Base-by-base conservation (phyloP, 768 basidiomycete genomes). In the Podaxis sp. region DNA sequence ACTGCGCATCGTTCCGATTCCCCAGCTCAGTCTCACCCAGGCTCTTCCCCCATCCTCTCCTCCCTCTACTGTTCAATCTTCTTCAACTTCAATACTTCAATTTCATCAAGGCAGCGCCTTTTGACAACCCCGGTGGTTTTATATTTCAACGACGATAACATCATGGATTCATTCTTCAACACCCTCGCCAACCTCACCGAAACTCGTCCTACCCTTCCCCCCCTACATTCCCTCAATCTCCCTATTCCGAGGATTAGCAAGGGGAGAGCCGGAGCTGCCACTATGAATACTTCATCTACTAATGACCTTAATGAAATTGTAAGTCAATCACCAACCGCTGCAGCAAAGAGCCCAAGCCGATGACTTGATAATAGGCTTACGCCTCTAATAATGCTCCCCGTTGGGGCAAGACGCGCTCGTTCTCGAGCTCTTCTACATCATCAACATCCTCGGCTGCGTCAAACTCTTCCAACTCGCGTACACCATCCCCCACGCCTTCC, bases 191-290 rank as follows among this genome's bases (percentile, higher is more conserved):
- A 68, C 27, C 12, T 50, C 19, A 50, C 49, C 49, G 49, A 50
- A 9, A 59, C 59, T 41, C 83, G 83, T 36, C 83, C 84, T 24
- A 82, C 78, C 1, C 80, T 87, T 12, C 85, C 85, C 13, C 74
- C 85, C 11, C 75, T 87, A 11, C 81, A 75, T 60, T 73, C 82
- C 9, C 81, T 85, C 59, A 70, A 80, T 57, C 77, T 85, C 46
- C 68, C 68, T 29, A 36, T 46, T 55, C 60, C 52, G 17, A 61
- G 29, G 50, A 61, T 61, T n/a, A 54, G 43, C 41, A 15, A 46
- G 27, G 60, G 60, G 37, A 55, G 40, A 55, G 40, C 52, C 46
- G 33, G 29, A 36, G 15, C 70, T 69, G 66, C 72, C 63, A 49
- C 66, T 66, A 57, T 58, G 57, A 38, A 62, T 53, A 54, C 47